Base-by-base conservation (phyloP, 768 basidiomycete genomes). In the Russula lepida region DNA sequence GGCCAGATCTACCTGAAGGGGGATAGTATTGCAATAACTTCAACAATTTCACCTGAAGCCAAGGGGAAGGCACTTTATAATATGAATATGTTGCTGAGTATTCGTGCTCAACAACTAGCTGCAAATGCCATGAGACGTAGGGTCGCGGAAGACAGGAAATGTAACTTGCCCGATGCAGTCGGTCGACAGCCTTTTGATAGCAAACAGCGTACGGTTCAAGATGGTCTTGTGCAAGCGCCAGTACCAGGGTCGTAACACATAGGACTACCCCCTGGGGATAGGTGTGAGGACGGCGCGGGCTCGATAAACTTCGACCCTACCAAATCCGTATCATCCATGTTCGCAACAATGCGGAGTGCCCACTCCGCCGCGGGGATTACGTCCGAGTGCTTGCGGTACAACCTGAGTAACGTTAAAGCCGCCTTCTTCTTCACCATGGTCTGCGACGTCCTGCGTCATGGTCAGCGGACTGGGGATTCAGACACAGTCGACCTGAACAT, bases 401-500 rank as follows among this genome's bases (percentile, higher is more conserved):
- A 76, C 54, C 97, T 81, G 30, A 99, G 79, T 30, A 98, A 73
- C 0, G 97, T 98, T 60, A 99, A 74, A 1, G 97, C 97, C 2
- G 97, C 95, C 73, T 99, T 99, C 77, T 99, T 99, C 78, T 94
- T 95, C 56, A 98, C 97, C 68, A 99, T 98, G 50, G 78, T 90
- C 67, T 88, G 86, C 1, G 95, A 98, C 21, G 95, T 98, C 47
- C 95, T 98, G 64, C 13, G 48, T 58, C 25, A 52, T 11, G 32
- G 54, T 71, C 8, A 68, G 60, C 32, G 71, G 41, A 65, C 61
- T 27, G 8, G 19, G 30, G 50, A 23, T 56, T 41, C 54, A 50
- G 44, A 19, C 35, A 6, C 35, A 52, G 25, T 11, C 28, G 48
- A 46, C 35, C 27, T 11, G 13, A 44, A 74, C 81, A 68, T 70